Evolutionary conservation across 495 filamentous ascomycete genomes (phyloP).

Genomic region (Rostrohypoxylon terebratum): DNA sequence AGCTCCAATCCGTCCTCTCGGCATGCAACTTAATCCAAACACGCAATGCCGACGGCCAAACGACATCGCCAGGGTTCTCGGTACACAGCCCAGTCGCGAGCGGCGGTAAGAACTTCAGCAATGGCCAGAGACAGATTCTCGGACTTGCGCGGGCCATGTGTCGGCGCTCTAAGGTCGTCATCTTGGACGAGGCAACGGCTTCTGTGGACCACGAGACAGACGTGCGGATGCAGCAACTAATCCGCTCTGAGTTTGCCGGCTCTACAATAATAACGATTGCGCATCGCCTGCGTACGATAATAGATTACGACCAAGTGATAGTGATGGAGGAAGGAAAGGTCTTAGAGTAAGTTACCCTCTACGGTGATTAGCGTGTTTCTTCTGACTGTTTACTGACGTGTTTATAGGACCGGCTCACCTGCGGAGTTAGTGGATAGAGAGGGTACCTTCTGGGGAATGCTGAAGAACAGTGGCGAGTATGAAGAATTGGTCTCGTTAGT

Average conservation of each 20-base stretch:
- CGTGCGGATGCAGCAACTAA: slow-evolving; percentile 66
- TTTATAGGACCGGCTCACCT: slow-evolving; percentile 19
- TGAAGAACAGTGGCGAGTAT: slow-evolving; percentile 33
- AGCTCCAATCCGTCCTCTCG: slow-evolving; percentile 66
- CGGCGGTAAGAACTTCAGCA: slow-evolving; percentile 30
- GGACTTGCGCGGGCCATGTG: slow-evolving; percentile 33
- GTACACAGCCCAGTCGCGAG: slow-evolving; percentile 16
- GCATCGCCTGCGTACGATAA: slow-evolving; percentile 68
- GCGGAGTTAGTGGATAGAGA: slow-evolving; percentile 17
- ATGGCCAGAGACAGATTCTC: slow-evolving; percentile 31
- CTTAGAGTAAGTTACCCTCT: slow-evolving; percentile 42
- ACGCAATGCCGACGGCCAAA: not conserved
- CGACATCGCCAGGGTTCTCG: not conserved
- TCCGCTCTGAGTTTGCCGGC: slow-evolving; percentile 65
- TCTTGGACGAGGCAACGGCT: slow-evolving; percentile 52
- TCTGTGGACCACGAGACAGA: slow-evolving; percentile 68
- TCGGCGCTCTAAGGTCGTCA: slow-evolving; percentile 51
- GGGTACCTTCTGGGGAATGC: slow-evolving; percentile 33
- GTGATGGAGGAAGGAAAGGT: slow-evolving; percentile 49
- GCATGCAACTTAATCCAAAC: slow-evolving; percentile 46
- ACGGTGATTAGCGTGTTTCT: not conserved
- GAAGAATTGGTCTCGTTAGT: slow-evolving; percentile 22
- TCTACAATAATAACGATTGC: slow-evolving; percentile 69
- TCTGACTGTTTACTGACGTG: not conserved
- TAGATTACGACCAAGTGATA: slow-evolving; percentile 54